A percentile compares a stretch with the other conserved stretches of the same genome.
These are phyloP conservation scores for Marasmius sp. DNA, from an alignment of 1,284 basidiomycete genomes.

Conservation along the genomic window DNA sequence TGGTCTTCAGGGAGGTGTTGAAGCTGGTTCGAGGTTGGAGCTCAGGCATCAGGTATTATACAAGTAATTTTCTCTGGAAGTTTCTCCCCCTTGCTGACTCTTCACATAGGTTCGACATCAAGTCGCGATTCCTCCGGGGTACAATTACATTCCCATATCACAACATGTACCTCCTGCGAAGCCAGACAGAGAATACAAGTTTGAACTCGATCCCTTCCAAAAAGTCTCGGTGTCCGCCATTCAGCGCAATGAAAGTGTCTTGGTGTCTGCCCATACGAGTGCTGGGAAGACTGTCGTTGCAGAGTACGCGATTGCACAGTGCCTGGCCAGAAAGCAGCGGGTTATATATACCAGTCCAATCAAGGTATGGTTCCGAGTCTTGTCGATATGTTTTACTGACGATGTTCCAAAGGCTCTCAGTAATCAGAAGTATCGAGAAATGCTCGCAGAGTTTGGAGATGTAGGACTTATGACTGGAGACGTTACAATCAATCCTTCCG, in stretches of 20 bases:
- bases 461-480: slow-evolving; percentile 99
- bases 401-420: slow-evolving; percentile 73
- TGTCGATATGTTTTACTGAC: background rate
- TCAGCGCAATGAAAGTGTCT: slow-evolving; percentile 94
- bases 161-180: slow-evolving; percentile 91
- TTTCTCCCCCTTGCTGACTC: slow-evolving; percentile 7
- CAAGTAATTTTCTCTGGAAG: slow-evolving; percentile 18
- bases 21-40: slow-evolving; percentile 69
- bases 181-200: slow-evolving; percentile 92
- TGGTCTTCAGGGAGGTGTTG: slow-evolving; percentile 71
- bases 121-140: slow-evolving; percentile 93
- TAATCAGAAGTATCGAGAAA: slow-evolving; percentile 99
- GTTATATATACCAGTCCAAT: slow-evolving; percentile 99
- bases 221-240: slow-evolving; percentile 93
- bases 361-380: slow-evolving; percentile 66
- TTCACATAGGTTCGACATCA: slow-evolving; percentile 78
- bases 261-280: slow-evolving; percentile 98
- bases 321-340: slow-evolving; percentile 88
- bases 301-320: slow-evolving; percentile 98
- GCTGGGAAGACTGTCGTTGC: slow-evolving; percentile 99
- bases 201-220: slow-evolving; percentile 98
- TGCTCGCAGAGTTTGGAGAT: slow-evolving; percentile 95
- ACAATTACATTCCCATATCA: slow-evolving; percentile 89
- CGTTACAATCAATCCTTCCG: slow-evolving; percentile 98
- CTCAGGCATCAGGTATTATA: slow-evolving; percentile 81